A percentile compares a stretch with the other conserved stretches of the same genome.
These are phyloP conservation scores for Orychophragmus violaceus DNA, from an alignment of 345 rosid species.

Conservation along the genomic window DNA sequence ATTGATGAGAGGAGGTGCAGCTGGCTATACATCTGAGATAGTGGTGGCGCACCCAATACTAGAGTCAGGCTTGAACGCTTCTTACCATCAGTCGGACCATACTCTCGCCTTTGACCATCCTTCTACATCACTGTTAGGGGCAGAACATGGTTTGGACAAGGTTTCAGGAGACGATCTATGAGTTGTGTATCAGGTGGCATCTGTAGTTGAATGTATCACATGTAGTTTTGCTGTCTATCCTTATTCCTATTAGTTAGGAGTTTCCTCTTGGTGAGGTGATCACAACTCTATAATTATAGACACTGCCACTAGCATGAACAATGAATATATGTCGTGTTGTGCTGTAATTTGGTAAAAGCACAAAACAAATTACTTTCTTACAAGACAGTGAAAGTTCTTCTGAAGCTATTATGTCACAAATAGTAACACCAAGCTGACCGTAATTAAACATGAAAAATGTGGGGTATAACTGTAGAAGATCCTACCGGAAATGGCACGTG, in stretches of 20 bases:
- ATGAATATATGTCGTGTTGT: slow-evolving; percentile 21
- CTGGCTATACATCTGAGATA: slow-evolving; percentile 43
- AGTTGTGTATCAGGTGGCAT: slow-evolving; percentile 20
- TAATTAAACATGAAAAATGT: too few relatives aligned
- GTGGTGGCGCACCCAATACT: slow-evolving; percentile 59
- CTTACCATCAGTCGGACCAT: slow-evolving; percentile 46
- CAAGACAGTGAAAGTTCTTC: background rate
- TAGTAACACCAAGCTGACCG: too few relatives aligned
- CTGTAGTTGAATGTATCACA: slow-evolving; percentile 22
- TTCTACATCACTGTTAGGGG: slow-evolving; percentile 40
- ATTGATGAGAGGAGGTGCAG: slow-evolving; percentile 33
- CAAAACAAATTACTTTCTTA: slow-evolving; percentile 6
- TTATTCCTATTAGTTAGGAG: slow-evolving; percentile 21
- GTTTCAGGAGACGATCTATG: slow-evolving; percentile 42
- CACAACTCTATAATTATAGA: slow-evolving; percentile 15
- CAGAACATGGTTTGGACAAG: slow-evolving; percentile 44
- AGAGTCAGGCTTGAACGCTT: slow-evolving; percentile 71
- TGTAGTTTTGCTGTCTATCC: slow-evolving; percentile 24
- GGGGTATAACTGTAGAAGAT: too few relatives aligned
- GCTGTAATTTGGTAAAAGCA: slow-evolving; percentile 17
- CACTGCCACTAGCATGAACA: slow-evolving; percentile 18
- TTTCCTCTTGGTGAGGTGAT: slow-evolving; percentile 15
- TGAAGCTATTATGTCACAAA: background rate
- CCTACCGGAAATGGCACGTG: too few relatives aligned
- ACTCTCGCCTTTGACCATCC: slow-evolving; percentile 49